Evolutionary conservation across 768 basidiomycete species (phyloP).

Genomic region (Pholiota molesta): DNA sequence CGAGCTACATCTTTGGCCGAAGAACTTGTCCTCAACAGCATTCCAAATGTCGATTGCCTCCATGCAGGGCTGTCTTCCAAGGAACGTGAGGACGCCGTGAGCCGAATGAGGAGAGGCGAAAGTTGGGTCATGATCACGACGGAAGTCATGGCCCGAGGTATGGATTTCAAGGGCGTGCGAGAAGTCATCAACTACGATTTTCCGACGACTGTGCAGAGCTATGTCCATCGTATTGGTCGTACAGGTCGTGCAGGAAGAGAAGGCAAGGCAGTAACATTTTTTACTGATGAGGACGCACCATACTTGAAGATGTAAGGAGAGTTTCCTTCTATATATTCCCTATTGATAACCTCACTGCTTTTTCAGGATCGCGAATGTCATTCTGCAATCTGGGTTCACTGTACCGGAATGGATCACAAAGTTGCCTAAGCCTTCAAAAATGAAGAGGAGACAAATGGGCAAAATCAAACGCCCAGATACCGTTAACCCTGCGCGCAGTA

Average conservation of each 20-base stretch:
- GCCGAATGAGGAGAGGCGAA: slow-evolving; percentile 84
- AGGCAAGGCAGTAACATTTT: slow-evolving; percentile 94
- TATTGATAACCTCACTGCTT: slow-evolving; percentile 9
- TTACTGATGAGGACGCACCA: slow-evolving; percentile 91
- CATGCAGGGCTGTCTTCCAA: slow-evolving; percentile 90
- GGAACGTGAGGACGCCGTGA: slow-evolving; percentile 84
- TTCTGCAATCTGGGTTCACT: slow-evolving; percentile 85
- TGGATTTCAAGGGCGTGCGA: slow-evolving; percentile 94
- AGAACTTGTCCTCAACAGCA: slow-evolving; percentile 78
- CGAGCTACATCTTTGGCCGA: slow-evolving; percentile 80
- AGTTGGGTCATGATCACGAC: slow-evolving; percentile 97
- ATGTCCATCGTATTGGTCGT: slow-evolving; percentile 95
- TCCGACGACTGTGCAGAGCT: slow-evolving; percentile 93
- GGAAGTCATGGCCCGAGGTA: slow-evolving; percentile 96
- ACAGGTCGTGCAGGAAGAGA: slow-evolving; percentile 93
- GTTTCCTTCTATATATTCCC: background rate
- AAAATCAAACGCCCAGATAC: slow-evolving; percentile 79
- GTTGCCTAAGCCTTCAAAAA: slow-evolving; percentile 90
- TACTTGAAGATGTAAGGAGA: slow-evolving; percentile 81
- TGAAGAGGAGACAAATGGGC: slow-evolving; percentile 84
- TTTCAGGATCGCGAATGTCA: slow-evolving; percentile 90
- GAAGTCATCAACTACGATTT: slow-evolving; percentile 98
- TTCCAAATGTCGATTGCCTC: slow-evolving; percentile 83
- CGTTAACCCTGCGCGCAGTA: slow-evolving; percentile 69
- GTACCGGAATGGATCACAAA: slow-evolving; percentile 97